phyloP scores from a whole-genome alignment of 2,329 filamentous ascomycete species.

The Coleophoma cylindrospora region DNA sequence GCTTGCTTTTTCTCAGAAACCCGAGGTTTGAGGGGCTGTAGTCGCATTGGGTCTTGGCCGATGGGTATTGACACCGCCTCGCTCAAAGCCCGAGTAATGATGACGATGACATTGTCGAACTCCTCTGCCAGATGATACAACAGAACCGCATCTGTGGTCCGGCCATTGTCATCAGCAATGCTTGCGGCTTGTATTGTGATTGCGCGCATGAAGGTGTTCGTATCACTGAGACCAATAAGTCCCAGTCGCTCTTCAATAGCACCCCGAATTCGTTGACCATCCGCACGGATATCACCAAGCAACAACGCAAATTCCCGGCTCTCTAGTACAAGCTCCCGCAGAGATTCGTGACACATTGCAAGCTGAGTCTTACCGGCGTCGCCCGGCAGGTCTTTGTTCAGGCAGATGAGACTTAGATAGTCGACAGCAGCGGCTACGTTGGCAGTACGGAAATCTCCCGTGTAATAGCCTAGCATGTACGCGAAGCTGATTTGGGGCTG shows the following conservation, averaged over 20 bases:
- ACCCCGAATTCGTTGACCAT: conserved; percentile 80
- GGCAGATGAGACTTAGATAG: conserved; percentile 85
- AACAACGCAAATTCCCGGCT: conserved; percentile 92
- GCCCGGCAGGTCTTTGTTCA: conserved; percentile 78
- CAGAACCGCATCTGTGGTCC: conserved; percentile 88
- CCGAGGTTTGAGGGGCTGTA: conserved; percentile 46
- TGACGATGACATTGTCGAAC: conserved; percentile 87
- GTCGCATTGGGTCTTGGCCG: conserved; percentile 71
- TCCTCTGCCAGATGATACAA: conserved; percentile 93
- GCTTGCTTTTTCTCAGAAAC: conserved; percentile 6
- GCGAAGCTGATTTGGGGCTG: conserved; percentile 89
- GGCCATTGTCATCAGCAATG: conserved; percentile 89
- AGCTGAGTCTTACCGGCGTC: conserved; percentile 72
- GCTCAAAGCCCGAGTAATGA: conserved; percentile 85
- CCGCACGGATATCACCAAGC: conserved; percentile 82
- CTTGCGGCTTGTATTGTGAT: conserved; percentile 90
- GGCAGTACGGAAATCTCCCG: conserved; percentile 87
- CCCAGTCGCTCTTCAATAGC: conserved; percentile 80
- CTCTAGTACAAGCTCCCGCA: conserved; percentile 93
- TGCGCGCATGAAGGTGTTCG: conserved; percentile 82
- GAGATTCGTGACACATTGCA: conserved; percentile 81
- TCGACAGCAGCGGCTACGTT: conserved; percentile 87
- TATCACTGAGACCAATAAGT: conserved; percentile 74
- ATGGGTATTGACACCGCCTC: conserved; percentile 85
- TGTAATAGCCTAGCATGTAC: conserved; percentile 91